Evolutionary conservation across 176 grass and related monocot genomes (phyloP), one percentile per base, ranked within the genome.

Genomic region (Bromus sterilis): DNA sequence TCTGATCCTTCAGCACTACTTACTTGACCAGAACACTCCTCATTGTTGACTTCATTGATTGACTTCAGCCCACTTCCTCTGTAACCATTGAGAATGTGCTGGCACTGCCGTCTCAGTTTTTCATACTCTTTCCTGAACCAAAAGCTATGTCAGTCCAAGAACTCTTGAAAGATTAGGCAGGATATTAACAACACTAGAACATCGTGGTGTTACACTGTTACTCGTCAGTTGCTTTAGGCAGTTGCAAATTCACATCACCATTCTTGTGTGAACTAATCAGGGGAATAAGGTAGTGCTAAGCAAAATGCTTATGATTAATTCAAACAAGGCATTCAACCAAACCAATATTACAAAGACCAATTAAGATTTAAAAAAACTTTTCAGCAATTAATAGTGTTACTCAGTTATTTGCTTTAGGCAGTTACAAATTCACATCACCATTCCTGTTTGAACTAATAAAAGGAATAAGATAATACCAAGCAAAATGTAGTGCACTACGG

Each of bases 91-190:
- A 92, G 39, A 78, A 95, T 84, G 79, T 85, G 84, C 37, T 80
- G 78, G 71, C 96, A 99, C 30, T 89, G 93, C 49, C 87, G 86
- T 77, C 93, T 93, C 40, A 99, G 85, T 78, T 93, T 99, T 85
- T 93, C 96, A 82, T 91, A 98, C 82, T 98, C 92, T 94, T 98
- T 94, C 92, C 95, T 98, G 80, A 57, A 81, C 20, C 35, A 66
- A 78, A 84, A 82, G 4, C 12, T 49, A 78, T 66, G 59, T 20
- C 13, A 74, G 78, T 82, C 67, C 37, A 78, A 40, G 44, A 65
- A 66, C 9, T 56, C 28, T 21, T 31, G 39, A 56, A 26, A 71
- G 29, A 85, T 46, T 24, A 85, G 9, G 67, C 9, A 77, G 0
- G 42, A 46, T 25, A 85, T 61, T 49, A 46, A 58, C 58, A 37